Evolutionary conservation across 1,284 basidiomycete genomes (phyloP).

Genomic region (Sporisorium scitamineum): DNA sequence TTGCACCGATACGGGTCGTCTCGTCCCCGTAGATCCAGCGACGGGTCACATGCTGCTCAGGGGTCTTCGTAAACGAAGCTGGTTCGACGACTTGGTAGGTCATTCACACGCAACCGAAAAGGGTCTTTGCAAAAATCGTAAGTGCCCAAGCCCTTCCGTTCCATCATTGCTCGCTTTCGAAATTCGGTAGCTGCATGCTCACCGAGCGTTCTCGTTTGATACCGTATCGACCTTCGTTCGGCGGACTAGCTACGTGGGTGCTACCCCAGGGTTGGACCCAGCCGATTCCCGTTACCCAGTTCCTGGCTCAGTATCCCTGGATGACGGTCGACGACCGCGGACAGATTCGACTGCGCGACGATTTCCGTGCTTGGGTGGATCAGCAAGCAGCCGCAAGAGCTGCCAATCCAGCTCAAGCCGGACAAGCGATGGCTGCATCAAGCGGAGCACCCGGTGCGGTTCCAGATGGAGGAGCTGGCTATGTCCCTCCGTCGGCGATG

Average conservation of each 20-base stretch:
- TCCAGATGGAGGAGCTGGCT: conserved; percentile 28
- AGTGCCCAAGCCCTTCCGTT: neutral
- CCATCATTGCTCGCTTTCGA: neutral
- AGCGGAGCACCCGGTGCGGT: too few relatives aligned
- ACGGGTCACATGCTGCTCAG: conserved; percentile 43
- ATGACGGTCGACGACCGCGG: conserved; percentile 30
- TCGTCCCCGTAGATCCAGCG: conserved; percentile 41
- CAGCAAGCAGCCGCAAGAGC: conserved; percentile 9
- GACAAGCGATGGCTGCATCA: neutral
- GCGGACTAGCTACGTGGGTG: conserved; percentile 34
- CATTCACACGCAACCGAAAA: conserved; percentile 22
- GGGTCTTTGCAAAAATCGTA: conserved; percentile 31
- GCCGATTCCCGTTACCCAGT: conserved; percentile 46
- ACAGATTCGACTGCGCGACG: conserved; percentile 23
- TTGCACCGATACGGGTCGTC: conserved; percentile 32
- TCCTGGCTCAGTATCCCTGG: conserved; percentile 44
- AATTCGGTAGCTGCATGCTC: neutral
- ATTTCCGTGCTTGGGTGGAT: conserved; percentile 30
- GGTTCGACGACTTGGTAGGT: conserved; percentile 15
- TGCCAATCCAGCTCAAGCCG: neutral
- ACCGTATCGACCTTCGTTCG: neutral
- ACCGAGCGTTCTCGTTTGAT: neutral
- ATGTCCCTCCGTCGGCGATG: conserved; percentile 16
- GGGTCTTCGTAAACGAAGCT: conserved; percentile 24
- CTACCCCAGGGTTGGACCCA: conserved; percentile 31